These are phyloP conservation scores for Limonium bicolor DNA, from an alignment of 148 eudicot genomes.

Conservation along the genomic window DNA sequence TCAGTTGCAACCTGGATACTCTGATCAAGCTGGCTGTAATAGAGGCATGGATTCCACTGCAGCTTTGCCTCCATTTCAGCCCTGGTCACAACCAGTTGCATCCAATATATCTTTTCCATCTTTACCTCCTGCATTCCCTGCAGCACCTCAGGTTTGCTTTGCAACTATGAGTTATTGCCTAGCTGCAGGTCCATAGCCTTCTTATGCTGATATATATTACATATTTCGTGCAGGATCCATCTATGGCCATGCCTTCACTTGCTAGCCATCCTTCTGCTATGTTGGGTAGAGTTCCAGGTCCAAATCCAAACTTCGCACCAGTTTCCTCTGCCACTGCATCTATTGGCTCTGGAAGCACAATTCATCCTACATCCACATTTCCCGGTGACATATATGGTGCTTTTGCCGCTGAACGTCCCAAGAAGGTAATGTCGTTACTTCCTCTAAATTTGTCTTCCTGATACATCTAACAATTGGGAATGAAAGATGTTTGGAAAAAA, in stretches of 20 bases:
- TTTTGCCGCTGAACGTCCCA: constrained; percentile 66
- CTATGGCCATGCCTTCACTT: constrained; percentile 32
- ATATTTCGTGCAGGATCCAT: constrained; percentile 54
- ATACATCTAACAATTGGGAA: neutral
- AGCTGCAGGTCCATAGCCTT: neutral
- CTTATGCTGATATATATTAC: constrained; percentile 8
- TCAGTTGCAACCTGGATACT: constrained; percentile 24
- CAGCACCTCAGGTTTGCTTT: constrained; percentile 44
- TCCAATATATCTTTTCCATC: constrained; percentile 52
- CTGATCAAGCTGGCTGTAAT: constrained; percentile 22
- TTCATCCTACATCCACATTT: constrained; percentile 45
- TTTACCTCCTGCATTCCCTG: constrained; percentile 29
- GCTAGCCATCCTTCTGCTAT: constrained; percentile 49
- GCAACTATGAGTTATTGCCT: constrained; percentile 2
- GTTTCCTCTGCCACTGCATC: constrained; percentile 35
- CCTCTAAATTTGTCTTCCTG: neutral
- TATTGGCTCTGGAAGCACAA: constrained; percentile 35
- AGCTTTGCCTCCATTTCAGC: constrained; percentile 31
- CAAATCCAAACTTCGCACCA: constrained; percentile 47
- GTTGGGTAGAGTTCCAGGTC: constrained; percentile 43
- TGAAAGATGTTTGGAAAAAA: neutral
- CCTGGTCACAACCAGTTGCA: constrained; percentile 42
- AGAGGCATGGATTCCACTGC: constrained; percentile 27
- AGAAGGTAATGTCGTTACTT: constrained; percentile 35
- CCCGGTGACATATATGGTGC: constrained; percentile 58